Conservation (phyloP, 2,329 filamentous ascomycete species). For the Huntiella moniliformis region DNA sequence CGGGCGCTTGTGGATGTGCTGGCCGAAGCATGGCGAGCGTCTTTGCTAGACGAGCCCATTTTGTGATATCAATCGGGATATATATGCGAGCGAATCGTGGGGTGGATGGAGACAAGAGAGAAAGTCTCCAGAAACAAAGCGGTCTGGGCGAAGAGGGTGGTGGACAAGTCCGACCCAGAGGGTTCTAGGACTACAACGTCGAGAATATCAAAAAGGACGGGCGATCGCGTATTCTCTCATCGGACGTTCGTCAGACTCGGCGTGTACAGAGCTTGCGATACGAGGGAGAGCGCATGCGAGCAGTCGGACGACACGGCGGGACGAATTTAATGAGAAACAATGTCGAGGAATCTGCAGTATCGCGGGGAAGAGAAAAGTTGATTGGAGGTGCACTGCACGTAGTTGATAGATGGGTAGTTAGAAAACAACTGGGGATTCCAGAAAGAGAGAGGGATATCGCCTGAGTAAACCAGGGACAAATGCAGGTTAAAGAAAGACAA, state of each 20-base stretch:
- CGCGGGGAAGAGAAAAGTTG: neutral
- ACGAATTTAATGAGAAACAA: conserved; percentile 2
- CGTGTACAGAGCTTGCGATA: too few species aligned
- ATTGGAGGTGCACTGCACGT: neutral
- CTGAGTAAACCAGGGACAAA: neutral
- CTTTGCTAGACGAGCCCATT: conserved; percentile 10
- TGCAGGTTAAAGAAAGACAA: conserved; percentile 4
- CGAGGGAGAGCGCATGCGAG: neutral
- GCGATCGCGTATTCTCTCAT: conserved; percentile 3
- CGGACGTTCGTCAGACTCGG: neutral
- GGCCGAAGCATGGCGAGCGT: conserved; percentile 19
- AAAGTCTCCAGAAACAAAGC: too few species aligned
- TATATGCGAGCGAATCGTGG: neutral
- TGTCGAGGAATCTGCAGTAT: neutral
- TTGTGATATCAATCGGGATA: neutral
- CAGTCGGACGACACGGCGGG: neutral
- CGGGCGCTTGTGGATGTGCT: conserved; percentile 28
- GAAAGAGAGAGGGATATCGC: neutral
- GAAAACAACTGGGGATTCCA: neutral
- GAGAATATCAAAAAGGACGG: too few species aligned
- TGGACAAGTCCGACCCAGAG: neutral
- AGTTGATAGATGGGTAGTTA: neutral
- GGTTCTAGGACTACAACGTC: neutral
- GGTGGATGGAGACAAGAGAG: neutral
- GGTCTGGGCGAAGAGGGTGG: neutral